Evolutionary conservation across 495 filamentous ascomycete species (phyloP), one percentile per base, ranked within the genome.

Genomic region (Peziza echinospora): DNA sequence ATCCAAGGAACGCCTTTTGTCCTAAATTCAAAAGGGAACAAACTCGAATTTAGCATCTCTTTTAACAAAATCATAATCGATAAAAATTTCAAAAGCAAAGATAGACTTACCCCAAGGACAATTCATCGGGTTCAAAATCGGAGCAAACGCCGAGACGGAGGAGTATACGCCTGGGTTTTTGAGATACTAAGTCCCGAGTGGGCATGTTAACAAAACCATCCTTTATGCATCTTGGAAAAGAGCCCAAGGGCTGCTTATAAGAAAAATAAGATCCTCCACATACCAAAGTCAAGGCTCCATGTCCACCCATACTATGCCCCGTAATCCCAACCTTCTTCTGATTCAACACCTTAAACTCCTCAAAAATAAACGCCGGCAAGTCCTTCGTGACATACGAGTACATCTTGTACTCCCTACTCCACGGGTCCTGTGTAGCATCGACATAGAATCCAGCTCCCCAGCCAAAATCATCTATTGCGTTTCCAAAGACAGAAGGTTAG

Each of bases 231-330:
- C 13, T 21, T 48, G 10, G 2, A n/a, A 1, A 24, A 4, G 24
- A n/a, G n/a, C n/a, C n/a, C n/a, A n/a, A n/a, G n/a, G n/a, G n/a
- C n/a, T n/a, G n/a, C n/a, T n/a, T n/a, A n/a, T n/a, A n/a, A n/a
- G n/a, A n/a, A n/a, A n/a, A n/a, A n/a, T n/a, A n/a, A n/a, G n/a
- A n/a, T n/a, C n/a, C n/a, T n/a, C n/a, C 24, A 48, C 66, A 41
- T 57, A 77, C 74, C 53, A 94, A 63, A 44, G 84, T 93, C 51
- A 97, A 65, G 42, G 89, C 89, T 21, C 89, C 89, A 63, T 96
- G 89, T 0, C 89, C 89, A 54, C 89, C 89, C 89, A 97, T 97
- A 55, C 73, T 80, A 62, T 96, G 89, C 2, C 89, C 89, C 26
- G 78, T 84, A 53, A 97, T 87, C 57, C 76, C 76, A 26, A 93